These are phyloP conservation scores for Austroboletus novae-zelandiae DNA, from an alignment of 1,284 basidiomycete species.

Conservation along the genomic window DNA sequence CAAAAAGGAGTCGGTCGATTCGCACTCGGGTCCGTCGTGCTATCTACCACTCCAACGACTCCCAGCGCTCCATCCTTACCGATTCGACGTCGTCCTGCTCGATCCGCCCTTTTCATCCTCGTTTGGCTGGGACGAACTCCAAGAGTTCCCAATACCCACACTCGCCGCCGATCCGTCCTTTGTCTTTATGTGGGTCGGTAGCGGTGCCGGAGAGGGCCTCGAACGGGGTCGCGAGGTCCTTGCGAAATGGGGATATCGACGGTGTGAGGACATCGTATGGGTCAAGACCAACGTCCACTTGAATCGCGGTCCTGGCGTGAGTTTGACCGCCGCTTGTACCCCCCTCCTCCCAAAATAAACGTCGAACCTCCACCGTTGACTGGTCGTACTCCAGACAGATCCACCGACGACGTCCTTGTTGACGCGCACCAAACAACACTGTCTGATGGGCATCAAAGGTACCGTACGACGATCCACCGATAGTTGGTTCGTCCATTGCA, in stretches of 20 bases:
- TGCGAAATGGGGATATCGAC: constrained; percentile 91
- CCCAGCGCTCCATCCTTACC: constrained; percentile 53
- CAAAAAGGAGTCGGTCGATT: constrained; percentile 71
- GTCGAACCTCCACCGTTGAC: constrained; percentile 7
- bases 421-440: constrained; percentile 92
- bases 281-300: constrained; percentile 82
- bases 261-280: constrained; percentile 98
- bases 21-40: constrained; percentile 59
- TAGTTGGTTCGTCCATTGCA: constrained; percentile 96
- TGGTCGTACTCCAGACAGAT: constrained; percentile 53
- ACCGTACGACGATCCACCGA: constrained; percentile 94
- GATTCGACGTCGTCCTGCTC: constrained; percentile 93
- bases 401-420: constrained; percentile 81
- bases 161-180: constrained; percentile 92
- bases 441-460: constrained; percentile 97
- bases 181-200: constrained; percentile 96
- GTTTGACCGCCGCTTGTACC: constrained; percentile 20
- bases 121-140: constrained; percentile 83
- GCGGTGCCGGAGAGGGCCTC: constrained; percentile 85
- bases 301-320: constrained; percentile 73
- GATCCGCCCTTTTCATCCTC: constrained; percentile 84
- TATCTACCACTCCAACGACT: constrained; percentile 67
- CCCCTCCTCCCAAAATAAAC: not conserved
- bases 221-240: constrained; percentile 91
- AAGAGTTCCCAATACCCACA: constrained; percentile 78